Percentiles rank a stretch among this genome's conserved stretches.
Conservation (phyloP, 306 rosid species). For the Quillaja saponaria region DNA sequence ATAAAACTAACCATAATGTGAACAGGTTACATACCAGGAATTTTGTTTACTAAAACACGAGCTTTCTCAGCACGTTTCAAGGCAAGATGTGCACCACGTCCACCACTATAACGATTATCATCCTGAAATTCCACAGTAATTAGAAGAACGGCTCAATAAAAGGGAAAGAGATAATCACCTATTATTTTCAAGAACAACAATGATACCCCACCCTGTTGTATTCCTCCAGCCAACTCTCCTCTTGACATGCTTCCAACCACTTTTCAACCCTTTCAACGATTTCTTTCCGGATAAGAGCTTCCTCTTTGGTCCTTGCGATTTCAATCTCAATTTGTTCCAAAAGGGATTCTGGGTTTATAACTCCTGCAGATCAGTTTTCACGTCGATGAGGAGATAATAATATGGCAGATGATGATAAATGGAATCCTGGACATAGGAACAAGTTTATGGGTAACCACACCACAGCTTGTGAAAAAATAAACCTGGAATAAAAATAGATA, state of each 20-base stretch:
- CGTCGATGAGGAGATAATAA: background rate
- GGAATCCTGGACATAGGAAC: too few relatives aligned
- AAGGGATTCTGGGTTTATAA: conserved; percentile 38
- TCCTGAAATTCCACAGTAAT: conserved; percentile 45
- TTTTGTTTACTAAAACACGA: conserved; percentile 59
- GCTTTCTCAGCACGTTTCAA: conserved; percentile 82
- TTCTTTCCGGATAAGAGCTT: conserved; percentile 68
- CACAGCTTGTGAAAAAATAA: too few relatives aligned
- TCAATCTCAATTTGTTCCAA: conserved; percentile 60
- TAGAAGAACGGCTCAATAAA: conserved; percentile 10
- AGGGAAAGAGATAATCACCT: background rate
- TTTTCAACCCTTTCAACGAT: conserved; percentile 77
- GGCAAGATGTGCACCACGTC: conserved; percentile 72
- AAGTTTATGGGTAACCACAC: too few relatives aligned
- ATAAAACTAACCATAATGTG: conserved; percentile 5
- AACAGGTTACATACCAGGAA: conserved; percentile 51
- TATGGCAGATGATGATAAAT: conserved; percentile 8
- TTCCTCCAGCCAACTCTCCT: conserved; percentile 91
- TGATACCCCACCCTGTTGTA: conserved; percentile 60
- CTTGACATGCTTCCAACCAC: conserved; percentile 70
- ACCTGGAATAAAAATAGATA: background rate
- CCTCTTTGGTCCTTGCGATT: conserved; percentile 54
- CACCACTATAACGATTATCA: conserved; percentile 73
- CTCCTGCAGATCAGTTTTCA: conserved; percentile 36
- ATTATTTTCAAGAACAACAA: background rate